These are phyloP conservation scores for Aureobasidium subglaciale DNA, from an alignment of 2,329 filamentous ascomycete genomes.

Conservation along the genomic window DNA sequence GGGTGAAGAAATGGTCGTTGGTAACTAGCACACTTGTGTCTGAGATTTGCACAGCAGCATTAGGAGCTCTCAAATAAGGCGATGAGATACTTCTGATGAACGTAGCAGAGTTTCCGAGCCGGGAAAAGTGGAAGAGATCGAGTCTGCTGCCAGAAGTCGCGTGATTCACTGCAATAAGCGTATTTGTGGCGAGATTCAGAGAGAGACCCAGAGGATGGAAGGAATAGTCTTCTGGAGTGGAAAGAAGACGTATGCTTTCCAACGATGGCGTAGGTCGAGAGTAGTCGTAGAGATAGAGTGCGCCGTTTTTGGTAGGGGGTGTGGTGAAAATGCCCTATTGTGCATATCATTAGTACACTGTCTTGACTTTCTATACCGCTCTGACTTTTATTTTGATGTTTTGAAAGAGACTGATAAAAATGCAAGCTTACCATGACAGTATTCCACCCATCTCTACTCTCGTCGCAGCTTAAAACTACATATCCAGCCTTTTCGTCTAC, in stretches of 20 bases:
- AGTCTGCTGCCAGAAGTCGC: conserved; percentile 27
- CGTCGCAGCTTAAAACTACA: conserved; percentile 39
- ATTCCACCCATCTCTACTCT: conserved; percentile 38
- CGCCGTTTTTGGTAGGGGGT: conserved; percentile 19
- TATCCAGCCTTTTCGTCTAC: conserved; percentile 31
- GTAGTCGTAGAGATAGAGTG: conserved; percentile 36
- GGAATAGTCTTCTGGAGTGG: conserved; percentile 22
- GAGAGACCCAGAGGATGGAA: conserved; percentile 39
- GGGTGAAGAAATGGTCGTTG: conserved; percentile 36
- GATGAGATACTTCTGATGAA: conserved; percentile 29
- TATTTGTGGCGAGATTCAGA: conserved; percentile 29
- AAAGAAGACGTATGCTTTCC: conserved; percentile 24
- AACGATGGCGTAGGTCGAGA: conserved; percentile 19
- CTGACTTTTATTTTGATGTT: background rate
- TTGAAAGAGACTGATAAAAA: background rate
- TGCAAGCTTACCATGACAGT: conserved; percentile 36
- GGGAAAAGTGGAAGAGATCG: conserved; percentile 31
- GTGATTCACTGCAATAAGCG: conserved; percentile 36
- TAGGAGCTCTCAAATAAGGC: conserved; percentile 30
- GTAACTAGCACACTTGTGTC: conserved; percentile 32
- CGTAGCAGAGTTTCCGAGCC: conserved; percentile 22
- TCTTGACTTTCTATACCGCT: no score
- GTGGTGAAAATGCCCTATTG: conserved; percentile 16
- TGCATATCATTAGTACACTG: background rate
- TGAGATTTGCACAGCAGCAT: conserved; percentile 32